These are phyloP conservation scores for Streptanthus diversifolius DNA, from an alignment of 345 rosid species.

Conservation along the genomic window DNA sequence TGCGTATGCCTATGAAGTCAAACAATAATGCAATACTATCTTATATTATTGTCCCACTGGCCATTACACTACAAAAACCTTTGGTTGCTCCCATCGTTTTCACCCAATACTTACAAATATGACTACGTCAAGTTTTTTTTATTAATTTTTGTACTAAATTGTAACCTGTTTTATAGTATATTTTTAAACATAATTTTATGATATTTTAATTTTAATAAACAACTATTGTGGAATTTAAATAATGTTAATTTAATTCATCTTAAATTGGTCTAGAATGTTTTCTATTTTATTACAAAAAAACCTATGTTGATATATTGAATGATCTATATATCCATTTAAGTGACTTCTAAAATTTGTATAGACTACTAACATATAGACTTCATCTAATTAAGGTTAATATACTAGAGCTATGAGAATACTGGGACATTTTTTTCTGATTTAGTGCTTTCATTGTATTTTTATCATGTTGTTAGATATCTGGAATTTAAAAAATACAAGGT, in stretches of 20 bases:
- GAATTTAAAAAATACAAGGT: neutral
- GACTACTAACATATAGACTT: neutral
- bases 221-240: too few species aligned
- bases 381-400: neutral
- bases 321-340: neutral
- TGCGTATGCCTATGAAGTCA: neutral
- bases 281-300: neutral
- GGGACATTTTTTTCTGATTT: neutral
- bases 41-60: neutral
- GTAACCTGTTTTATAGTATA: too few species aligned
- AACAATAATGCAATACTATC: neutral
- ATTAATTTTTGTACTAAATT: too few species aligned
- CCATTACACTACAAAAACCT: conserved; percentile 2
- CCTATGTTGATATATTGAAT: too few species aligned
- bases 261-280: too few species aligned
- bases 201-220: too few species aligned
- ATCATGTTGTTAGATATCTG: neutral
- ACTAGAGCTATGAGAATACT: neutral
- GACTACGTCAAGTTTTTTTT: neutral
- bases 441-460: neutral
- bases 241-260: too few species aligned
- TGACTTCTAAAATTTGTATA: neutral
- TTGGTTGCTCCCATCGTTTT: conserved; percentile 3
- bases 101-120: neutral
- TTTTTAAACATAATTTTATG: too few species aligned